Evolutionary conservation across 129 eudicot species (phyloP), one percentile per base, ranked within the genome.

Genomic region (Tagetes patula): DNA sequence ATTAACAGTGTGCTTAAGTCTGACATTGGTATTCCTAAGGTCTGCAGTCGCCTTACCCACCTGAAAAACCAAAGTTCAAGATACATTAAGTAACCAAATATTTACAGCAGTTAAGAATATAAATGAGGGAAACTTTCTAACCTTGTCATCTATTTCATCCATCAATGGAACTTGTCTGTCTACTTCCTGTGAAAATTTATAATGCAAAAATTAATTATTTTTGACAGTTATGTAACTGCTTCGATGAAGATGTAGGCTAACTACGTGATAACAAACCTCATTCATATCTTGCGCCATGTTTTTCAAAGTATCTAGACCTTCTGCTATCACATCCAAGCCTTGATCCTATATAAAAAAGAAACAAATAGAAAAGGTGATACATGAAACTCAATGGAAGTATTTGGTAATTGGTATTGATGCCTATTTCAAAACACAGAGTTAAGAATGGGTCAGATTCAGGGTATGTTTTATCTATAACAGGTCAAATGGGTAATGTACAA

Each of bases 41-140:
- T 91, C 97, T 73, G 97, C 73, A 56, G 96, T 84, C 2, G 97
- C 98, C 81, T 74, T 90, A 78, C 90, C 98, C 76, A 94, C 98
- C 97, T 94, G 84, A 39, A 76, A 82, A 71, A 32, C 39, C 52
- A 11, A 47, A 65, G 27, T 33, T 5, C 37, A 49, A 20, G 47
- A 20, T 33, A 38, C 38, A 31, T 64, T 13, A 8, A 78, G 34
- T 41, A 53, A 77, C 20, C 40, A 43, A 43, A 30, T 11, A 71
- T 53, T 13, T 55, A 55, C 30, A 48, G 8, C n/a, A 36, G n/a
- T 64, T 31, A n/a, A 27, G 11, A 46, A 49, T 47, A 34, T 53
- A 74, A 34, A 38, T 20, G 27, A n/a, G 36, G 4, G 56, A n/a
- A 58, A 42, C 43, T 31, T 41, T 54, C 80, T 30, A 76, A 73